These are phyloP conservation scores for Lactarius evosmus DNA, from an alignment of 768 basidiomycete species.

Conservation along the genomic window DNA sequence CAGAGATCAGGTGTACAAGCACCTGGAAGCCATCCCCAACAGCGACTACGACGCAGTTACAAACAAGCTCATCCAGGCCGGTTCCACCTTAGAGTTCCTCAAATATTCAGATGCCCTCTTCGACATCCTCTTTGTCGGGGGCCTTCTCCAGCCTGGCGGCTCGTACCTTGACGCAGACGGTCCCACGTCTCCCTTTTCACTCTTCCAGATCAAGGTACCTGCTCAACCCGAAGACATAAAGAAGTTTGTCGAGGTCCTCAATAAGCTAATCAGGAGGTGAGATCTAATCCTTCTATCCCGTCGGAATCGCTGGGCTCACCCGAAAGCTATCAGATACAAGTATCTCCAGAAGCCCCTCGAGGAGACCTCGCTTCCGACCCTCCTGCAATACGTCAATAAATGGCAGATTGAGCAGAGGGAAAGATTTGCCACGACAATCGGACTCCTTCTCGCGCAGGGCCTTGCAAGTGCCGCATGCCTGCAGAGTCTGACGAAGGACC, in stretches of 20 bases:
- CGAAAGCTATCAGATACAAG: slow-evolving; percentile 69
- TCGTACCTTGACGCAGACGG: slow-evolving; percentile 84
- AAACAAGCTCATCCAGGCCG: slow-evolving; percentile 86
- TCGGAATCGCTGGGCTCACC: slow-evolving; percentile 12
- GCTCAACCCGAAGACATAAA: slow-evolving; percentile 82
- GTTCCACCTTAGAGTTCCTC: slow-evolving; percentile 88
- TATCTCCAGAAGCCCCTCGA: slow-evolving; percentile 98
- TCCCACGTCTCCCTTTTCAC: slow-evolving; percentile 82
- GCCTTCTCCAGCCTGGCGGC: slow-evolving; percentile 95
- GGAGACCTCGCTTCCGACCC: slow-evolving; percentile 71
- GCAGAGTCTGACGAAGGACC: slow-evolving; percentile 83
- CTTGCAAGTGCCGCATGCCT: slow-evolving; percentile 76
- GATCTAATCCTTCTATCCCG: slow-evolving; percentile 19
- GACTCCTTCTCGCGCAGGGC: slow-evolving; percentile 81
- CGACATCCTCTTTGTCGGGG: slow-evolving; percentile 93
- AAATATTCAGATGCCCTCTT: slow-evolving; percentile 98
- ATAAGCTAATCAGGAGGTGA: slow-evolving; percentile 93
- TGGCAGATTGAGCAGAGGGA: slow-evolving; percentile 76
- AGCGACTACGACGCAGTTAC: slow-evolving; percentile 81
- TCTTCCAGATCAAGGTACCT: slow-evolving; percentile 78
- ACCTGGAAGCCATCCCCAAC: slow-evolving; percentile 76
- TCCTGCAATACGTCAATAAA: slow-evolving; percentile 87
- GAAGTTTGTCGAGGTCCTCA: slow-evolving; percentile 90
- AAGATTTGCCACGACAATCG: slow-evolving; percentile 78
- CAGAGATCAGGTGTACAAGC: slow-evolving; percentile 89